Conservation (phyloP, 257 asterid species). For the Fraxinus quadrangulata region DNA sequence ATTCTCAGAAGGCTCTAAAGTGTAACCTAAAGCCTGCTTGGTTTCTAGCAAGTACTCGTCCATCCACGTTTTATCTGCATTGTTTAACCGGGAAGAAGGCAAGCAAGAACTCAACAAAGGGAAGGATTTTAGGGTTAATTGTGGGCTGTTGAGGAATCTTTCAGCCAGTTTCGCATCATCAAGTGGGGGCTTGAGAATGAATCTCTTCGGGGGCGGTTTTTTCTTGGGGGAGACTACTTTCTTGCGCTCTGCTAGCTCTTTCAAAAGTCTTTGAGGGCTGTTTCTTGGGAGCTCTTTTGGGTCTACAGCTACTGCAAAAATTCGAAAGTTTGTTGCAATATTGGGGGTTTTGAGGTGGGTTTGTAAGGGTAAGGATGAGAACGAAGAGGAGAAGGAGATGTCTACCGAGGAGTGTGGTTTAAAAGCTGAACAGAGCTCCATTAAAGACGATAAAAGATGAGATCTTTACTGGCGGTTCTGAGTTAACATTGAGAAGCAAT, state of each 20-base stretch:
- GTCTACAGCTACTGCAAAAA: constrained; percentile 70
- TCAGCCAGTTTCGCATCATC: constrained; percentile 75
- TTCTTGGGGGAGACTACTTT: constrained; percentile 71
- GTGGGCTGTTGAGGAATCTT: constrained; percentile 93
- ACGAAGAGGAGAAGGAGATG: constrained; percentile 69
- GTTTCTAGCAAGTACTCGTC: constrained; percentile 88
- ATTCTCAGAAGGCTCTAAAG: constrained; percentile 75
- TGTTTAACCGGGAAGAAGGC: constrained; percentile 76
- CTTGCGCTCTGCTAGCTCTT: constrained; percentile 80
- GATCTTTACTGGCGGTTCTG: neutral
- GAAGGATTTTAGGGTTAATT: constrained; percentile 72
- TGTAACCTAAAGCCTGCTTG: constrained; percentile 90
- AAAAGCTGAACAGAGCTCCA: constrained; percentile 80
- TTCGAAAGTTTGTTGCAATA: constrained; percentile 34
- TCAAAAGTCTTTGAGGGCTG: constrained; percentile 90
- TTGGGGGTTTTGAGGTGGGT: constrained; percentile 51
- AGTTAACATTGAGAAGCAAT: constrained; percentile 13
- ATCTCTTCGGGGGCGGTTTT: constrained; percentile 68
- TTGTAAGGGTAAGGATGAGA: constrained; percentile 62
- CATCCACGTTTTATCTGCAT: constrained; percentile 85
- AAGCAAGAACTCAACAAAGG: constrained; percentile 92
- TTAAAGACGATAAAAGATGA: constrained; percentile 4
- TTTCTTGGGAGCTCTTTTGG: constrained; percentile 81
- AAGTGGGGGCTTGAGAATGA: constrained; percentile 83
- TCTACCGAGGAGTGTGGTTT: constrained; percentile 55